Conservation (phyloP, 768 basidiomycete genomes). For the Naematelia aurantialba region DNA sequence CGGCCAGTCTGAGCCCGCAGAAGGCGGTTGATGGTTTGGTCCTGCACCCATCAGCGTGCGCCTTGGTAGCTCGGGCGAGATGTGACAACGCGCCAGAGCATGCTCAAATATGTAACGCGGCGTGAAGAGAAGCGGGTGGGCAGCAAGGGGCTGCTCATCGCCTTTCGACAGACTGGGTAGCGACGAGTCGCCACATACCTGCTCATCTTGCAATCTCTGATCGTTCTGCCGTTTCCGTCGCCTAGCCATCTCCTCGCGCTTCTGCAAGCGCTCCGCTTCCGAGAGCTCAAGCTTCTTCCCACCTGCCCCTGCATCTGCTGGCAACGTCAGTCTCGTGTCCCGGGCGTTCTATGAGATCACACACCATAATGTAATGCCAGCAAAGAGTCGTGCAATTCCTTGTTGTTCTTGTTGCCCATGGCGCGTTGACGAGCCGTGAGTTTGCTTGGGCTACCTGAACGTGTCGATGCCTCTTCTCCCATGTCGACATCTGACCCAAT, state of each 20-base stretch:
- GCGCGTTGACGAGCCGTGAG: slow-evolving; percentile 48
- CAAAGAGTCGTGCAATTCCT: slow-evolving; percentile 38
- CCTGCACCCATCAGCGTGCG: slow-evolving; percentile 18
- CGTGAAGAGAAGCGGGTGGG: too few relatives aligned
- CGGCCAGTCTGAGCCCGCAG: slow-evolving; percentile 47
- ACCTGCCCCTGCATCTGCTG: slow-evolving; percentile 25
- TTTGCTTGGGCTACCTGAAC: slow-evolving; percentile 29
- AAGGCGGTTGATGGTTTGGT: slow-evolving; percentile 48
- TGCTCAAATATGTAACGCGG: too few relatives aligned
- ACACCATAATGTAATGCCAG: slow-evolving; percentile 41
- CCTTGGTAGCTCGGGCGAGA: not conserved
- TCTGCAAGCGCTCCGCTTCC: slow-evolving; percentile 41
- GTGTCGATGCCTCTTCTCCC: slow-evolving; percentile 16
- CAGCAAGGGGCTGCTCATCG: too few relatives aligned
- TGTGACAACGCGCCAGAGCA: too few relatives aligned
- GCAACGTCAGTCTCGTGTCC: not conserved
- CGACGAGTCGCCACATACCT: too few relatives aligned
- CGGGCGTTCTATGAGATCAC: not conserved
- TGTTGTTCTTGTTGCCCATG: slow-evolving; percentile 41
- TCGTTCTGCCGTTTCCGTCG: slow-evolving; percentile 47
- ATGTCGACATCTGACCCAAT: slow-evolving; percentile 13
- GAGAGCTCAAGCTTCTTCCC: slow-evolving; percentile 40
- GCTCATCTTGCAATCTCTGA: slow-evolving; percentile 49
- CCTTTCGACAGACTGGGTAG: too few relatives aligned
- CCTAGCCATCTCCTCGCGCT: slow-evolving; percentile 46